phyloP scores from a whole-genome alignment of 2,329 filamentous ascomycete genomes.

The Metarhizium sp. region DNA sequence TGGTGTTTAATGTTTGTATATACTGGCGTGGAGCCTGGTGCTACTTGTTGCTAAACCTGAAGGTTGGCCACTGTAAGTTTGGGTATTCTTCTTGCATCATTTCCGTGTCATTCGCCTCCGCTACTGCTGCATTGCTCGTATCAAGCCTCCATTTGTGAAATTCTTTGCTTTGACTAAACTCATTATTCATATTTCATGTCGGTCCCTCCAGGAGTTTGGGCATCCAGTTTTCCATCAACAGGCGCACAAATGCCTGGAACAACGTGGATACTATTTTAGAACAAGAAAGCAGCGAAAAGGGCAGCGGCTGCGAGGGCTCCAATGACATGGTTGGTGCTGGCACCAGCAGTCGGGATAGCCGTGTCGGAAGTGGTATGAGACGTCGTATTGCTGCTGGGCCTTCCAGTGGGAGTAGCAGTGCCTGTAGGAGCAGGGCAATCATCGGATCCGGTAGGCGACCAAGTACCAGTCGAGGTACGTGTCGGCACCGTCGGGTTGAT shows the following conservation, averaged over 20 bases:
- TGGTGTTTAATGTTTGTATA: background rate
- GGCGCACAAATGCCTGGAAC: background rate
- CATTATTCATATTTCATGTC: background rate
- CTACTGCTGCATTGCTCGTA: background rate
- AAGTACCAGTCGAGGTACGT: slow-evolving; percentile 1
- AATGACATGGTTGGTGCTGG: slow-evolving; percentile 21
- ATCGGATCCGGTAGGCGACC: background rate
- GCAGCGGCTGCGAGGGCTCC: slow-evolving; percentile 28
- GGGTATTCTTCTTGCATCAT: background rate
- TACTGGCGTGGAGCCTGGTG: background rate
- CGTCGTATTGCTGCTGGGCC: slow-evolving; percentile 4
- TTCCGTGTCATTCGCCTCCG: background rate
- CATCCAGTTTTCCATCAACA: background rate
- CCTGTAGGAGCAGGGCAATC: background rate
- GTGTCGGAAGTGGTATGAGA: background rate
- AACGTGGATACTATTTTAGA: slow-evolving; percentile 20
- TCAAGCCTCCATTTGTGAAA: background rate
- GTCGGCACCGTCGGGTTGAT: background rate
- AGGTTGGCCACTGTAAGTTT: background rate
- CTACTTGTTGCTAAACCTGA: background rate
- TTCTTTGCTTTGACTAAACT: background rate
- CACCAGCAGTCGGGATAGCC: slow-evolving; percentile 16
- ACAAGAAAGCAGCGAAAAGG: slow-evolving; percentile 28
- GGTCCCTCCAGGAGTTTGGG: background rate
- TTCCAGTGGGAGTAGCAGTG: slow-evolving; percentile 3